Evolutionary conservation across 495 filamentous ascomycete species (phyloP).

Genomic region (Aspergillus leporis): DNA sequence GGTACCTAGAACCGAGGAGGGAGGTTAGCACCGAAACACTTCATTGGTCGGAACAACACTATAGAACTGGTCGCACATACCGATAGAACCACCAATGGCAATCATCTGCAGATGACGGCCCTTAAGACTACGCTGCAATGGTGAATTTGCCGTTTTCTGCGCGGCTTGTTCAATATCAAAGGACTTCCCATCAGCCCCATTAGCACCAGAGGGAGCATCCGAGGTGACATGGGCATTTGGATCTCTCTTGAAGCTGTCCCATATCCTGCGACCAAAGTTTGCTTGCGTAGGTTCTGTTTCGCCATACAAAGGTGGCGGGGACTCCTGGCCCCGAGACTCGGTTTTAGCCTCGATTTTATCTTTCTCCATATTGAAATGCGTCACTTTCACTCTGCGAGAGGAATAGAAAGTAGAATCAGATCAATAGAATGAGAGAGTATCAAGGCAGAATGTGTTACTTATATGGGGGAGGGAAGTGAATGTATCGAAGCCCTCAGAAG

Average conservation of each 20-base stretch:
- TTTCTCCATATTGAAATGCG: slow-evolving; percentile 37
- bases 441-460: background rate
- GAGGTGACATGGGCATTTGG: slow-evolving; percentile 64
- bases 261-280: slow-evolving; percentile 47
- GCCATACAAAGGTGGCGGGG: slow-evolving; percentile 38
- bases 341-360: slow-evolving; percentile 33
- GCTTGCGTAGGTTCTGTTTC: slow-evolving; percentile 33
- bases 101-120: slow-evolving; percentile 94
- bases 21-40: slow-evolving; percentile 1
- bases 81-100: slow-evolving; percentile 93
- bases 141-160: slow-evolving; percentile 71
- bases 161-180: slow-evolving; percentile 79
- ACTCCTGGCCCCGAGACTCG: slow-evolving; percentile 25
- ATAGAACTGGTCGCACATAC: slow-evolving; percentile 42
- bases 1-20: slow-evolving; percentile 56
- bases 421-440: too few species aligned
- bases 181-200: slow-evolving; percentile 59
- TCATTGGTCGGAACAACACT: background rate
- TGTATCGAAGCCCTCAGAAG: background rate
- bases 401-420: background rate
- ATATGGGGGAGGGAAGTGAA: background rate
- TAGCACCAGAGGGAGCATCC: slow-evolving; percentile 43
- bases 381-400: background rate
- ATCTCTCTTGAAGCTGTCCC: slow-evolving; percentile 83
- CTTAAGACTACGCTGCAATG: slow-evolving; percentile 74